Conservation (phyloP, 257 asterid genomes). For the Solanum chaucha region DNA sequence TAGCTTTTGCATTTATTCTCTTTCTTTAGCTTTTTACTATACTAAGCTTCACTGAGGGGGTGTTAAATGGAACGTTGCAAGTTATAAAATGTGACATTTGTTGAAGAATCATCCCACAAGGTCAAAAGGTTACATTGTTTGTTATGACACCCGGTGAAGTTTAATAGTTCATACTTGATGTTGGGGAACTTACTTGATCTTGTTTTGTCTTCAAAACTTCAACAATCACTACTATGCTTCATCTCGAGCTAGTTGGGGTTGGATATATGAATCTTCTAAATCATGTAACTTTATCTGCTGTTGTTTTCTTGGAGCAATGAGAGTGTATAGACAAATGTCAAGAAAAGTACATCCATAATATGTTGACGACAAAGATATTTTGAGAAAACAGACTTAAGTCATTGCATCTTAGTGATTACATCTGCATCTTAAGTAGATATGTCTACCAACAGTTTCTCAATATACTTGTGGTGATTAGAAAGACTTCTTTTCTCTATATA, state of each 20-base stretch:
- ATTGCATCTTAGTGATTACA: background rate
- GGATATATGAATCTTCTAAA: background rate
- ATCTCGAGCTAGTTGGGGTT: background rate
- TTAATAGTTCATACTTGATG: background rate
- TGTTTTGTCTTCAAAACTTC: background rate
- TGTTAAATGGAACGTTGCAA: background rate
- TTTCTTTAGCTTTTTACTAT: background rate
- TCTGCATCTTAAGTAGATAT: background rate
- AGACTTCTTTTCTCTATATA: background rate
- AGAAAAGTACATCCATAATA: background rate
- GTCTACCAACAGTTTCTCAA: background rate
- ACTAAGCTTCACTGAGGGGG: background rate
- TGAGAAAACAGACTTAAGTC: background rate
- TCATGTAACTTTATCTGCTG: background rate
- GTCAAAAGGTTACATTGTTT: too few species aligned
- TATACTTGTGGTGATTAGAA: background rate
- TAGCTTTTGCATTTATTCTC: background rate
- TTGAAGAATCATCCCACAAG: background rate
- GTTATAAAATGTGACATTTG: background rate
- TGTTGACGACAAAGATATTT: background rate
- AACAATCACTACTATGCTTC: background rate
- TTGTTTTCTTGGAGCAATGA: background rate
- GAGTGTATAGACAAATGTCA: background rate
- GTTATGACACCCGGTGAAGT: background rate
- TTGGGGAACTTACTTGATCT: background rate